Evolutionary conservation across 345 rosid genomes (phyloP).

Genomic region (Lepidium aucheri): DNA sequence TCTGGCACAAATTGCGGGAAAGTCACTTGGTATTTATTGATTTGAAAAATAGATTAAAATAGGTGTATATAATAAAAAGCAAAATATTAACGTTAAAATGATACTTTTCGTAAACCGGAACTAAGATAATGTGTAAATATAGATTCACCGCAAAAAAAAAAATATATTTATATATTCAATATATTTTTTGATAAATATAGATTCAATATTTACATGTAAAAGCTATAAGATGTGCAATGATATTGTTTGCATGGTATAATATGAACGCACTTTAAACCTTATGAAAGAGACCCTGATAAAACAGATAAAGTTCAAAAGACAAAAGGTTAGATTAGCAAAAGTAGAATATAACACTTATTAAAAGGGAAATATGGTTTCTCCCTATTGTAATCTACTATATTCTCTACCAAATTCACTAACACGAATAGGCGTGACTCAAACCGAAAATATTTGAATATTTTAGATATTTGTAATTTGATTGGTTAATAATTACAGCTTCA

Average conservation of each 20-base stretch:
- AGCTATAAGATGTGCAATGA: background rate
- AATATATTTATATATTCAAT: too few relatives aligned
- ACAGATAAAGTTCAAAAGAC: background rate
- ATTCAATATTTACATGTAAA: background rate
- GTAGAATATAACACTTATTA: background rate
- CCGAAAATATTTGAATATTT: background rate
- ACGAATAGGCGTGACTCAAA: background rate
- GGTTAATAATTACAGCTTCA: background rate
- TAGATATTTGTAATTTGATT: background rate
- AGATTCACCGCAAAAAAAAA: too few relatives aligned
- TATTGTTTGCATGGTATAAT: conserved; percentile 10
- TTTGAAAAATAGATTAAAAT: too few relatives aligned
- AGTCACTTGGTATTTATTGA: too few relatives aligned
- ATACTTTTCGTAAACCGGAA: too few relatives aligned
- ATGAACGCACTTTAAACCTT: conserved; percentile 6
- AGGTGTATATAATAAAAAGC: too few relatives aligned
- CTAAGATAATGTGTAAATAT: too few relatives aligned
- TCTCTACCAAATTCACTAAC: background rate
- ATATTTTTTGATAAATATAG: too few relatives aligned
- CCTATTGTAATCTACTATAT: background rate
- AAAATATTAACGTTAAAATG: too few relatives aligned
- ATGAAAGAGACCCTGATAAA: background rate
- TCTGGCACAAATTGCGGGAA: too few relatives aligned
- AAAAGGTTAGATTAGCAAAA: background rate
- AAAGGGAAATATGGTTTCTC: background rate